Conservation (phyloP, 2,329 filamentous ascomycete species). For the Penicillium sp. region DNA sequence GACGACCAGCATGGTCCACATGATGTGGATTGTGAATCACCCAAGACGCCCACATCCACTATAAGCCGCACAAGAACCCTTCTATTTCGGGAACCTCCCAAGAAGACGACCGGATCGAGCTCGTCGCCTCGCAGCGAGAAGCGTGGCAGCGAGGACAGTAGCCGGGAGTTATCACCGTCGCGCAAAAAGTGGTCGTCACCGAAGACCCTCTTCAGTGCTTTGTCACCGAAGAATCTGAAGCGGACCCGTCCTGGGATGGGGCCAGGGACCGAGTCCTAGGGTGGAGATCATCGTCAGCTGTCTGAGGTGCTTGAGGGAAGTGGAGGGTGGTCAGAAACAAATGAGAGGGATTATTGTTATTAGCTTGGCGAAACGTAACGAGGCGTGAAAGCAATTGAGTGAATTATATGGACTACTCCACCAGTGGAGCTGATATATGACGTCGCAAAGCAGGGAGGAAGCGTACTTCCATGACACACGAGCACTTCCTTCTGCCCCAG, state of each 20-base stretch:
- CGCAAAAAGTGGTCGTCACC: constrained; percentile 24
- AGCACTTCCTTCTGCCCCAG: constrained; percentile 6
- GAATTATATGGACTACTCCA: constrained; percentile 9
- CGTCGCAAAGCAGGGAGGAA: constrained; percentile 18
- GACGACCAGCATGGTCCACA: constrained; percentile 9
- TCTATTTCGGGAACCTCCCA: constrained; percentile 13
- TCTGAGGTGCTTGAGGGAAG: background rate
- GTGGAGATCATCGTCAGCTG: constrained; percentile 5
- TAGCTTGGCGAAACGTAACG: constrained; percentile 17
- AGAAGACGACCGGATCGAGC: constrained; percentile 5
- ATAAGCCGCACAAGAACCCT: constrained; percentile 16
- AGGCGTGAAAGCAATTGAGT: constrained; percentile 11
- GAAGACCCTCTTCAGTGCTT: constrained; percentile 15
- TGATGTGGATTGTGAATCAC: constrained; percentile 11
- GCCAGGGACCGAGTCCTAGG: constrained; percentile 2
- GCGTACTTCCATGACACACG: constrained; percentile 15
- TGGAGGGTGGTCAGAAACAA: background rate
- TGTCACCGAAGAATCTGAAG: constrained; percentile 18
- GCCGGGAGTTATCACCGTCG: constrained; percentile 9
- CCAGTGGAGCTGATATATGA: constrained; percentile 17
- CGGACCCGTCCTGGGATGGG: constrained; percentile 6
- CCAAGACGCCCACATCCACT: constrained; percentile 16
- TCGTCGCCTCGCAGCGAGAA: constrained; percentile 19
- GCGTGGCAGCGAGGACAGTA: constrained; percentile 13
- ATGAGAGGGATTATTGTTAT: constrained; percentile 11